phyloP scores from a whole-genome alignment of 306 rosid species.

The Abrus pulchellus region DNA sequence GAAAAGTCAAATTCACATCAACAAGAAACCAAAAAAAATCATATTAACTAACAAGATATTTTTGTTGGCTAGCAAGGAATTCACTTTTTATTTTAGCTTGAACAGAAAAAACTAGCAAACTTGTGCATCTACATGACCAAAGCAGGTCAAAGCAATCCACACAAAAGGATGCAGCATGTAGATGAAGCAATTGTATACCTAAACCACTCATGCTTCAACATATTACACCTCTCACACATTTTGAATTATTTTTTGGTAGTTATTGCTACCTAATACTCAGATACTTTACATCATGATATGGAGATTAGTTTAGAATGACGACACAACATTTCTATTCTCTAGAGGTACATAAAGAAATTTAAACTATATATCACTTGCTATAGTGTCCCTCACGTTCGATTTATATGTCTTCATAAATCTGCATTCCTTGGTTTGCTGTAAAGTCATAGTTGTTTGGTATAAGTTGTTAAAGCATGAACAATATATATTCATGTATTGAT shows the following conservation, averaged over 20 bases:
- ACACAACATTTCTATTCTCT: constrained; percentile 10
- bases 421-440: constrained; percentile 30
- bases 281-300: constrained; percentile 7
- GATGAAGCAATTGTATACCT: constrained; percentile 1
- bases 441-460: constrained; percentile 41
- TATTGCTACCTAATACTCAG: constrained; percentile 34
- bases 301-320: constrained; percentile 6
- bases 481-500: background rate
- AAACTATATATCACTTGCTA: background rate
- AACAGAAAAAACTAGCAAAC: background rate
- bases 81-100: background rate
- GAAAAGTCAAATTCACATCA: background rate
- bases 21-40: background rate
- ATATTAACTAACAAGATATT: no score
- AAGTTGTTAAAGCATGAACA: constrained; percentile 6
- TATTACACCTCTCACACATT: constrained; percentile 12
- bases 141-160: constrained; percentile 6
- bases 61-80: background rate
- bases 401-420: background rate
- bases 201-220: constrained; percentile 22
- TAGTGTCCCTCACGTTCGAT: constrained; percentile 14
- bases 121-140: constrained; percentile 25
- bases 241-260: constrained; percentile 10
- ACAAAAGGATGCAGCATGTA: background rate
- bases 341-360: background rate